These are phyloP conservation scores for Candida tetrigidarum DNA, from an alignment of 1,139 yeast species.

Conservation along the genomic window DNA sequence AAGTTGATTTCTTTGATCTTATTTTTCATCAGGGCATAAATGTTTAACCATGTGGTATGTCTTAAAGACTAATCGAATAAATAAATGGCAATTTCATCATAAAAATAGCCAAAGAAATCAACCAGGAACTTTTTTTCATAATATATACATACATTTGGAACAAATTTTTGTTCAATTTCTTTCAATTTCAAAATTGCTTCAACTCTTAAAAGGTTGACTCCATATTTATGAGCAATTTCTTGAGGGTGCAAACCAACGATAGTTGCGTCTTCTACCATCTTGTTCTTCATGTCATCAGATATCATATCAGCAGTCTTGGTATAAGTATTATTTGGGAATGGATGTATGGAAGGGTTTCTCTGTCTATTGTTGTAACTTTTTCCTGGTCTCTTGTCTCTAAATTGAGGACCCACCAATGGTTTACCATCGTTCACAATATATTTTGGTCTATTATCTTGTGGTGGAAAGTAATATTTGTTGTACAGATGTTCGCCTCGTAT, in stretches of 20 bases:
- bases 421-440: constrained; percentile 68
- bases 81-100: constrained; percentile 27
- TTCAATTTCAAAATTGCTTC: constrained; percentile 81
- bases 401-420: constrained; percentile 29
- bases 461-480: constrained; percentile 77
- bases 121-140: neutral
- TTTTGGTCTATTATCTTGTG: constrained; percentile 73
- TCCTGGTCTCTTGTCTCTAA: constrained; percentile 13
- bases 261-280: constrained; percentile 61
- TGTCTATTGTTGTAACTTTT: constrained; percentile 19
- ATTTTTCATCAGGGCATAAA: constrained; percentile 18
- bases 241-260: constrained; percentile 61
- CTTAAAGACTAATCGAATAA: constrained; percentile 81
- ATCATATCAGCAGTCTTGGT: constrained; percentile 71
- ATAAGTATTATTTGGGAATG: constrained; percentile 77
- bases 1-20: neutral
- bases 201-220: constrained; percentile 80
- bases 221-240: constrained; percentile 78
- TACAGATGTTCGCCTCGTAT: constrained; percentile 79
- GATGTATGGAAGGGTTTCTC: constrained; percentile 53
- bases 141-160: constrained; percentile 57
- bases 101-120: neutral
- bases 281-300: constrained; percentile 58
- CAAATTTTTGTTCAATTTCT: constrained; percentile 65
- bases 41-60: constrained; percentile 62